phyloP scores from a whole-genome alignment of 768 basidiomycete genomes.

The Leccinellum rugosiceps region DNA sequence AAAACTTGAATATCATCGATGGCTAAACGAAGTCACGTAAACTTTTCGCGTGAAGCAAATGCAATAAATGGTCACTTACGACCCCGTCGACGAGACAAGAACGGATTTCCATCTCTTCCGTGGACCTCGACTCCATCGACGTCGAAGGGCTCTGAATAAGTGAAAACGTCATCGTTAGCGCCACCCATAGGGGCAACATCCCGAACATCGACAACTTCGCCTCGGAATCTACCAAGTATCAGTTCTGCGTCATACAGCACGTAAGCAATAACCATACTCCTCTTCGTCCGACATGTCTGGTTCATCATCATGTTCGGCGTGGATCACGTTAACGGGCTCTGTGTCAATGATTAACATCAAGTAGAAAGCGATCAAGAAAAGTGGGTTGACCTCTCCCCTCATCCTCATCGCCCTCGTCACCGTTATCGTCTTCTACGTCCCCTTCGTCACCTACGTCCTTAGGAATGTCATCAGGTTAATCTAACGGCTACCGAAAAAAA shows the following conservation, averaged over 20 bases:
- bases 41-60: not conserved
- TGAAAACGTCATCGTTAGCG: slow-evolving; percentile 49
- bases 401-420: slow-evolving; percentile 48
- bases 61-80: slow-evolving; percentile 3
- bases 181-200: slow-evolving; percentile 29
- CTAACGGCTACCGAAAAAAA: not conserved
- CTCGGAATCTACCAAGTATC: slow-evolving; percentile 34
- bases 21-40: slow-evolving; percentile 22
- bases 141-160: slow-evolving; percentile 52
- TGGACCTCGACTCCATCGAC: slow-evolving; percentile 44
- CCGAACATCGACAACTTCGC: slow-evolving; percentile 37
- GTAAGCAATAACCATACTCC: slow-evolving; percentile 41
- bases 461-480: slow-evolving; percentile 8
- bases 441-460: slow-evolving; percentile 56
- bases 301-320: slow-evolving; percentile 59
- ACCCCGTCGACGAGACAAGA: slow-evolving; percentile 57
- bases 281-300: slow-evolving; percentile 68
- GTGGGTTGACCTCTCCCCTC: slow-evolving; percentile 19
- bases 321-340: slow-evolving; percentile 58
- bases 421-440: slow-evolving; percentile 59
- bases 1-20: slow-evolving; percentile 62
- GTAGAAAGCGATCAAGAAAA: not conserved
- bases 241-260: slow-evolving; percentile 7
- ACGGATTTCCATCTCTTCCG: slow-evolving; percentile 36
- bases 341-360: slow-evolving; percentile 8